phyloP scores from a whole-genome alignment of 2,329 filamentous ascomycete species.

The Xylariaceae sp. region DNA sequence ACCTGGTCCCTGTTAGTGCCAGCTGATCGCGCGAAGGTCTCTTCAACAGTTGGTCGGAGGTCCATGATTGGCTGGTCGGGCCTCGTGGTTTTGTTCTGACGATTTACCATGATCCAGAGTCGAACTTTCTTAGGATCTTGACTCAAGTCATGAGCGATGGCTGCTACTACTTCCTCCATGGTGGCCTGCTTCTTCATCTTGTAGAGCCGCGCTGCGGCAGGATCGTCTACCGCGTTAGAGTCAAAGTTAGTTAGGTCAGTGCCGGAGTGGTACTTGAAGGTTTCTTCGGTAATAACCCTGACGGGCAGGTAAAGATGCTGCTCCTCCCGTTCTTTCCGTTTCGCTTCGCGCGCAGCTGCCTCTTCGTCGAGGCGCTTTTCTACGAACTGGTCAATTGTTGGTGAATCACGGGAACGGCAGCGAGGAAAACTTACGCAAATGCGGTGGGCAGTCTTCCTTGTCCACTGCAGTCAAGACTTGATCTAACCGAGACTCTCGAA shows the following conservation, averaged over 20 bases:
- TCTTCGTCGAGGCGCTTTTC: constrained; percentile 83
- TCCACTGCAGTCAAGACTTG: constrained; percentile 78
- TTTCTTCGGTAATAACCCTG: constrained; percentile 79
- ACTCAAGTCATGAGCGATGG: constrained; percentile 72
- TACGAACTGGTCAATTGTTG: constrained; percentile 40
- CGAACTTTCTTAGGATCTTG: constrained; percentile 74
- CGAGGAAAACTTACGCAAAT: constrained; percentile 69
- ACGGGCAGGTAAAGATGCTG: constrained; percentile 90
- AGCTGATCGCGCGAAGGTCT: constrained; percentile 60
- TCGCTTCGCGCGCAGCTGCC: constrained; percentile 73
- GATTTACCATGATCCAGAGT: constrained; percentile 97
- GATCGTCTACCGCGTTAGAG: constrained; percentile 57
- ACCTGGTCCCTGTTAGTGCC: constrained; percentile 68
- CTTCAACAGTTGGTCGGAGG: constrained; percentile 76
- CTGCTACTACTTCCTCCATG: constrained; percentile 74
- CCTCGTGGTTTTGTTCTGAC: constrained; percentile 94
- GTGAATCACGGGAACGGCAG: background rate
- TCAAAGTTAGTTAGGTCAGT: constrained; percentile 83
- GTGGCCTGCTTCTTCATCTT: constrained; percentile 77
- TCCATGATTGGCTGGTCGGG: constrained; percentile 88
- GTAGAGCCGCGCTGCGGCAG: constrained; percentile 74
- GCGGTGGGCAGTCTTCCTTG: constrained; percentile 78
- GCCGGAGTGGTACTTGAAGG: constrained; percentile 80
- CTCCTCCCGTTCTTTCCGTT: constrained; percentile 88
- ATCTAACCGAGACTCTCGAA: constrained; percentile 85